These are phyloP conservation scores for Macadamia integrifolia DNA, from an alignment of 164 flowering plant species.

Conservation along the genomic window DNA sequence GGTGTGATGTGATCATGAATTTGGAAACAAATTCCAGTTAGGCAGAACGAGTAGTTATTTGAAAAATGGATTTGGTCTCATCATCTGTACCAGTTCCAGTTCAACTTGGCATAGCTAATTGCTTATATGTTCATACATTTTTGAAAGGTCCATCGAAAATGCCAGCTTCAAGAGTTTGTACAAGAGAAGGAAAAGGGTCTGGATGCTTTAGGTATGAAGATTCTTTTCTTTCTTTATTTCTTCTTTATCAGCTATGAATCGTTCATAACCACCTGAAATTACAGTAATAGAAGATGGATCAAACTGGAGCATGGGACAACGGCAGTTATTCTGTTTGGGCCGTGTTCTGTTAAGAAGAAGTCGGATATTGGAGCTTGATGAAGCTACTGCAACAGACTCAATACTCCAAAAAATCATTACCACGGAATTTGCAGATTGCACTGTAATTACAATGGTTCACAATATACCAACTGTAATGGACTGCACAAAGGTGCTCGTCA, in stretches of 20 bases:
- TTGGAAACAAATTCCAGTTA: no score
- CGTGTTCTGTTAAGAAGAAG: conserved; percentile 57
- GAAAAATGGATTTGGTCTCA: no score
- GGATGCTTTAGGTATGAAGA: conserved; percentile 38
- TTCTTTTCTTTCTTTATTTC: neutral
- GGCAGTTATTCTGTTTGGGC: conserved; percentile 64
- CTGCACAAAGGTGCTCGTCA: conserved; percentile 49
- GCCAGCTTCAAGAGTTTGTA: conserved; percentile 56
- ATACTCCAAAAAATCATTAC: conserved; percentile 54
- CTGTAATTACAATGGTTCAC: conserved; percentile 74
- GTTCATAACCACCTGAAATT: neutral
- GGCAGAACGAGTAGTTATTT: no score
- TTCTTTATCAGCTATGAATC: conserved; percentile 1
- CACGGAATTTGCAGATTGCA: conserved; percentile 50
- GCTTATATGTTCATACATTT: neutral
- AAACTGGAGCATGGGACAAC: conserved; percentile 84
- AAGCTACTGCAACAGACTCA: conserved; percentile 70
- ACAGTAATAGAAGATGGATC: conserved; percentile 61
- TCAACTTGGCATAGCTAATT: neutral
- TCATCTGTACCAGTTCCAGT: no score
- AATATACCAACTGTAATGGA: conserved; percentile 77
- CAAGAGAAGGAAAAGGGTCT: conserved; percentile 51
- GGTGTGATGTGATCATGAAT: no score
- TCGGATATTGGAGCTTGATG: conserved; percentile 60
- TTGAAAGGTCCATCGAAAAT: conserved; percentile 54